A percentile compares a stretch with the other conserved stretches of the same genome.
Conservation (phyloP, 139 green algal genomes). For the Diplosphaera chodatii region DNA sequence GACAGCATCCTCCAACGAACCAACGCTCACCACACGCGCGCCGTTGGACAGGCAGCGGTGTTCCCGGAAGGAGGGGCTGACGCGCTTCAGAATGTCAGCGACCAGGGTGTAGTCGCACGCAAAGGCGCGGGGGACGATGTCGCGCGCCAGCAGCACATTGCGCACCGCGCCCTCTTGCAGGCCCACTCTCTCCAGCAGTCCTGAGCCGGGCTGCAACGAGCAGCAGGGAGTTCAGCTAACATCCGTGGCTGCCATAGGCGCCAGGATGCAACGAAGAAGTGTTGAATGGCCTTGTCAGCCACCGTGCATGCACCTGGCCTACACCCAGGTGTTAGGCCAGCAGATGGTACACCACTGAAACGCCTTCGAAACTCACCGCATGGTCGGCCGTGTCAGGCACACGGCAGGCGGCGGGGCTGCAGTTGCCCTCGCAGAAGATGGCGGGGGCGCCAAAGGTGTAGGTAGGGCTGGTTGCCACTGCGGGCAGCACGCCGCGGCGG, state of each 20-base stretch:
- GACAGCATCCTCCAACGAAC: no score
- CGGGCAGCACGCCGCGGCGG: constrained; percentile 57
- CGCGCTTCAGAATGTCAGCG: constrained; percentile 55
- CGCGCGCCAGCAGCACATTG: constrained; percentile 72
- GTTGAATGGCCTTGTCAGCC: no score
- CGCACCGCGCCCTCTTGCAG: constrained; percentile 49
- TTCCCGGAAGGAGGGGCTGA: constrained; percentile 62
- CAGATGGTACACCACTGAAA: no score
- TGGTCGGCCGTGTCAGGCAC: constrained; percentile 3
- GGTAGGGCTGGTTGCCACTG: constrained; percentile 41
- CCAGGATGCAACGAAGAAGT: no score
- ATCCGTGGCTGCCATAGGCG: no score
- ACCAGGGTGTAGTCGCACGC: constrained; percentile 93
- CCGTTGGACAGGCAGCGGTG: constrained; percentile 60
- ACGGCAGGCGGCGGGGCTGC: neutral
- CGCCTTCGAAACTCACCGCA: no score
- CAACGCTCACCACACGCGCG: constrained; percentile 24
- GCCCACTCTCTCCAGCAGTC: constrained; percentile 42
- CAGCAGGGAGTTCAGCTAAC: constrained; percentile 4
- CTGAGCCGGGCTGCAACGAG: constrained; percentile 8
- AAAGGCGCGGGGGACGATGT: constrained; percentile 96
- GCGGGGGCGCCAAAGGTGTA: constrained; percentile 90
- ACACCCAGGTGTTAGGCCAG: no score
- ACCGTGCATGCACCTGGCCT: no score
- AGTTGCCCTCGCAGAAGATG: constrained; percentile 72